Base-by-base conservation (phyloP, 306 rosid genomes). In the Acacia melanoxylon region DNA sequence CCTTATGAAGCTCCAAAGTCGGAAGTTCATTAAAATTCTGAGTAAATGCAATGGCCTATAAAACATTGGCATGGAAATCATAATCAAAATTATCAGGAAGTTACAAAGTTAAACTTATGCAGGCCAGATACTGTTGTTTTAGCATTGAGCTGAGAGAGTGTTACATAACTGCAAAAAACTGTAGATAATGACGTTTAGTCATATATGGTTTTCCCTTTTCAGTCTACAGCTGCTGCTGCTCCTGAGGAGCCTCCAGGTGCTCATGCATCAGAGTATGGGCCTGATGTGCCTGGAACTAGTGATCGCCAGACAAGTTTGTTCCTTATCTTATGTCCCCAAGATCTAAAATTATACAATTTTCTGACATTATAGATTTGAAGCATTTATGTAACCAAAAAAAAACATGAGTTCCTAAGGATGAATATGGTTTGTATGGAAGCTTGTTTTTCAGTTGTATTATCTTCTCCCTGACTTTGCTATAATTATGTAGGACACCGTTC, bases 201-300 rank as follows among this genome's bases (percentile, higher is more conserved):
- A 14, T 67, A 80, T 44, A 46, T 77, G 79, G 31, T 76, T 78
- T 37, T 59, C 35, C 67, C 76, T 75, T 83, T 85, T 49, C 85
- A 91, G 98, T 78, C 81, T 84, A 75, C 51, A 45, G 72, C 51
- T 83, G 82, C 76, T 70, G 67, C 67, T 79, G 59, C 54, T 80
- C 69, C 68, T 72, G 75, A 73, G 41, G 87, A 86, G 85, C 82
- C 83, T 86, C 89, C 80, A 49, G 56, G 66, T 48, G 82, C 71
- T 79, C 75, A 48, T 75, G 19, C 46, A 17, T 46, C 76, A 42
- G 89, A 86, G 74, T 83, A 74, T 80, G 90, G 72, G 85, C 92
- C 91, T 67, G 92, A 83, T 85, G 86, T 90, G 80, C 94, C 94
- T 45, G 92, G 89, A 89, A 94, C 86, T 58, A 90, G 90, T 75